Percentiles rank a stretch among this genome's conserved stretches.
These are phyloP conservation scores for Avena sativa DNA, from an alignment of 176 grass and related monocot genomes.

Conservation along the genomic window DNA sequence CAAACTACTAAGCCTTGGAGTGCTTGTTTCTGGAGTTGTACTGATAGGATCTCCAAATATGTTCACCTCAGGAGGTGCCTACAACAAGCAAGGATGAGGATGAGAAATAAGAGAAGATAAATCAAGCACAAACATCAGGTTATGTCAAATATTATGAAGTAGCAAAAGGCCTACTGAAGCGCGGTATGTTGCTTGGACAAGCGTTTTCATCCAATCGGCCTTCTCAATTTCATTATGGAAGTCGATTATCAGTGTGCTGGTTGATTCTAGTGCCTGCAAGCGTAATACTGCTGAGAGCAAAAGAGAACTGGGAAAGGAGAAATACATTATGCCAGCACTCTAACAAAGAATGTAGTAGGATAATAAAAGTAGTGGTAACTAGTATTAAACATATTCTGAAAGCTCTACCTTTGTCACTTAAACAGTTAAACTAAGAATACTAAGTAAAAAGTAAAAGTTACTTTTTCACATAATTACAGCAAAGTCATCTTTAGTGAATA, in stretches of 20 bases:
- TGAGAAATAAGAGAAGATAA: slow-evolving; percentile 19
- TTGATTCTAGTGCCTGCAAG: slow-evolving; percentile 91
- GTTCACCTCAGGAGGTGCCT: slow-evolving; percentile 79
- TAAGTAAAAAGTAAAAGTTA: background rate
- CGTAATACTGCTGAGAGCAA: slow-evolving; percentile 40
- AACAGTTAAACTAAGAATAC: background rate
- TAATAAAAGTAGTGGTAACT: background rate
- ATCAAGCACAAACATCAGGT: slow-evolving; percentile 26
- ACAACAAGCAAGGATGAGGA: slow-evolving; percentile 38
- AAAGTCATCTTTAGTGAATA: background rate
- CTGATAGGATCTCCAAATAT: slow-evolving; percentile 73
- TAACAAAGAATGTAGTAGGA: background rate
- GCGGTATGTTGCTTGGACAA: slow-evolving; percentile 89
- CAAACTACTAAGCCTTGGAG: slow-evolving; percentile 66
- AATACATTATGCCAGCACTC: slow-evolving; percentile 13
- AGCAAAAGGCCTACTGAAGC: slow-evolving; percentile 73
- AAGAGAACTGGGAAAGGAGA: slow-evolving; percentile 19
- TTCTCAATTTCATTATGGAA: slow-evolving; percentile 78
- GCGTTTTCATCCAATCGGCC: slow-evolving; percentile 78
- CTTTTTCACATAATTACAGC: slow-evolving; percentile 10
- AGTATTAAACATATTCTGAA: slow-evolving; percentile 9
- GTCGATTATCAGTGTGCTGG: slow-evolving; percentile 83
- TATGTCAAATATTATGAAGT: slow-evolving; percentile 40
- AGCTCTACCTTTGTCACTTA: background rate
- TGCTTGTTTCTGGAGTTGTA: slow-evolving; percentile 57